phyloP scores from a whole-genome alignment of 176 grass and related monocot species.

The Cenchrus fungigraminus region DNA sequence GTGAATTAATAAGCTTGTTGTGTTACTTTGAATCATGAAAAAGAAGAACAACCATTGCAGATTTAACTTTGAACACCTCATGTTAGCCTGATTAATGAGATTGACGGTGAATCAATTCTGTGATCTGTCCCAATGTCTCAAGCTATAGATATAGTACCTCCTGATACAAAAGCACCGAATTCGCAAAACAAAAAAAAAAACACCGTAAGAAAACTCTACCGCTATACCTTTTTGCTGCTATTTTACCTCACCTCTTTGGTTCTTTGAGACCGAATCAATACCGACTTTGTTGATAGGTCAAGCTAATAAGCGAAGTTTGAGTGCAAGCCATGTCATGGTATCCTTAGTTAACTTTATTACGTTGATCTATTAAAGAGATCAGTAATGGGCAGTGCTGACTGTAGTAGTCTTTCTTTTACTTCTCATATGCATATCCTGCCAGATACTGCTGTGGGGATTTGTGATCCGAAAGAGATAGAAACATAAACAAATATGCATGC shows the following conservation, averaged over 20 bases:
- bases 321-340: constrained; percentile 18
- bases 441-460: constrained; percentile 11
- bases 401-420: constrained; percentile 28
- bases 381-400: neutral
- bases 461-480: constrained; percentile 46
- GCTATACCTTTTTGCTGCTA: neutral
- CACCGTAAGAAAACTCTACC: neutral
- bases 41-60: neutral
- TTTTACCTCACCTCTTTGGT: neutral
- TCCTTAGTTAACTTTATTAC: neutral
- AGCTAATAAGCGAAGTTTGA: neutral
- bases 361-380: neutral
- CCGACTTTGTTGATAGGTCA: neutral
- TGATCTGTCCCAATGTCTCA: neutral
- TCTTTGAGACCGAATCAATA: neutral
- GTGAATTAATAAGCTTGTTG: too few species aligned
- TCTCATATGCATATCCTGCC: neutral
- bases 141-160: neutral
- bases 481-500: constrained; percentile 17
- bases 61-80: neutral
- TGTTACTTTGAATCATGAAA: neutral
- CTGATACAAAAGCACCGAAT: neutral
- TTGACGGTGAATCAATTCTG: too few species aligned
- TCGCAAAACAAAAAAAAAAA: too few species aligned
- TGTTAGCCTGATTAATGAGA: neutral